Percentiles rank a stretch among this genome's conserved stretches.
phyloP scores from a whole-genome alignment of 352 stramenopile species.

The Phytophthora citrophthora region DNA sequence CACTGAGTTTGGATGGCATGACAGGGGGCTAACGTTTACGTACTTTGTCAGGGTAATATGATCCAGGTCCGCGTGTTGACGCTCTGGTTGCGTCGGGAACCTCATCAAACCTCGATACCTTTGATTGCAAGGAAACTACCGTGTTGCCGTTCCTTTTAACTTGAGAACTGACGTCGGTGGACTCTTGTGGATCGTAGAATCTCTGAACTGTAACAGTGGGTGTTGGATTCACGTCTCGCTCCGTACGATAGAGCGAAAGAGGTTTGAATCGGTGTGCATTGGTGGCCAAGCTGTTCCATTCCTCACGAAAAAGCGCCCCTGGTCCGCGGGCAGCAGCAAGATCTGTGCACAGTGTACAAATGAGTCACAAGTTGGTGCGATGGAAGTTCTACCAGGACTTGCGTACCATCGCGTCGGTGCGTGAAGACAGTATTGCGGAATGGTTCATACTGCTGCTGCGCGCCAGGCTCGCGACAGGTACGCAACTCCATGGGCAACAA shows the following conservation, averaged over 20 bases:
- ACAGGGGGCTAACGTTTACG: background rate
- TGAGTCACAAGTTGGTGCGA: background rate
- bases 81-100: conserved; percentile 11
- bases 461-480: conserved; percentile 40
- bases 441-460: conserved; percentile 52
- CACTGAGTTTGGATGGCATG: background rate
- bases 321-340: conserved; percentile 35
- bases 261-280: conserved; percentile 29
- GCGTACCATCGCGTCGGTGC: conserved; percentile 25
- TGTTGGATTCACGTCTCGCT: conserved; percentile 64
- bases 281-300: conserved; percentile 52
- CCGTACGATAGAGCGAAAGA: conserved; percentile 37
- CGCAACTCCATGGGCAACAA: conserved; percentile 55
- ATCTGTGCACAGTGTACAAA: conserved; percentile 4
- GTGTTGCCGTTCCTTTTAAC: conserved; percentile 45
- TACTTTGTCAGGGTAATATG: conserved; percentile 60
- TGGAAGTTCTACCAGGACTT: conserved; percentile 11
- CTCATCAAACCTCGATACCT: conserved; percentile 47
- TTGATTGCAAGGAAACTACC: conserved; percentile 48
- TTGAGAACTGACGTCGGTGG: conserved; percentile 39
- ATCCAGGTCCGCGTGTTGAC: conserved; percentile 35
- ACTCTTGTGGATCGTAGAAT: conserved; percentile 51
- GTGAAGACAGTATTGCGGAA: conserved; percentile 61
- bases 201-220: conserved; percentile 40
- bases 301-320: conserved; percentile 45